Base-by-base conservation (phyloP, 495 filamentous ascomycete genomes). In the Penicillium psychrofluorescens region DNA sequence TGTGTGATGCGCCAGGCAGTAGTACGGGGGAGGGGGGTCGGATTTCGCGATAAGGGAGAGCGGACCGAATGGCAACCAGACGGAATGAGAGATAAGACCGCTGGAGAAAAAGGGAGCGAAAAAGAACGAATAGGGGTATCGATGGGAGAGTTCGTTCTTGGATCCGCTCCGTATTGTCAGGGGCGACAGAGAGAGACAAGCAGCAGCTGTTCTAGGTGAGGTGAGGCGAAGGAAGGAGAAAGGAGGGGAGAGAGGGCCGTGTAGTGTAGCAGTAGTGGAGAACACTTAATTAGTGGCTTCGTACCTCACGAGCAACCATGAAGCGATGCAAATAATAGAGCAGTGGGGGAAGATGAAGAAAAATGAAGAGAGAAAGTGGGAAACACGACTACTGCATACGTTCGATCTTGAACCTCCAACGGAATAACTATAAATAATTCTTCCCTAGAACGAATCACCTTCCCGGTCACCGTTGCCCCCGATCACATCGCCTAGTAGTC, bases 301-400 rank as follows among this genome's bases (percentile, higher is more conserved):
- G 22, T 22, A 22, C 2, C 22, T 22, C 22, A 6, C 2, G 22
- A 22, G 22, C 22, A 22, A 22, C 22, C 2, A 6, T 22, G 22
- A 22, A 22, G 22, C 22, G 22, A 22, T 22, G 22, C 16, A 39
- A 44, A 12, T 11, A 37, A 28, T n/a, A 11, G 36, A 29, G 29
- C 35, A 44, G 44, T 48, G 45, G 50, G 47, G 58, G 51, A 44
- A 41, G 41, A n/a, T n/a, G n/a, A n/a, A n/a, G n/a, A n/a, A 40
- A 10, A 33, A 33, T 5, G 32, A n/a, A n/a, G n/a, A 34, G n/a
- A 9, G n/a, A 34, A 34, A 34, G 22, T 22, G 22, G 32, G 32
- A 34, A 34, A 34, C 9, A 34, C 9, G 32, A 34, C 7, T 34
- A 11, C 32, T 22, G 22, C 22, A 22, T 22, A 4, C 3, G 4